Evolutionary conservation across 257 asterid genomes (phyloP).

Genomic region (Lithospermum erythrorhizon): DNA sequence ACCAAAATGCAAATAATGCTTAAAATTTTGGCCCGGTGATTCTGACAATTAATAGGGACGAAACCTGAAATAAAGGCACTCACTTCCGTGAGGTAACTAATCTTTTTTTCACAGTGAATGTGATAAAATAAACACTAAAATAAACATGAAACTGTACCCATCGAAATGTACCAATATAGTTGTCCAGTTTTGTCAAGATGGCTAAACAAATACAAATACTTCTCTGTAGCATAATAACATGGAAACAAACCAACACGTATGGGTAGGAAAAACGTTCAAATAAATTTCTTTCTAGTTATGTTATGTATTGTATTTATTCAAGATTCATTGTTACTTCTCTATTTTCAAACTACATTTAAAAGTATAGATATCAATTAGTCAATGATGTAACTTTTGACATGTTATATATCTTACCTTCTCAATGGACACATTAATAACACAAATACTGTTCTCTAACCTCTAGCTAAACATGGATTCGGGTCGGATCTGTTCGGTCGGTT

Average conservation of each 20-base stretch:
- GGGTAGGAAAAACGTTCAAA: background rate
- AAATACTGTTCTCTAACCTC: too few relatives aligned
- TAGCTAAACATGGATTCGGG: too few relatives aligned
- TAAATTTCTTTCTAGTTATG: background rate
- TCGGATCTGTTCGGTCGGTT: too few relatives aligned
- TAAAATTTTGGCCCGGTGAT: background rate
- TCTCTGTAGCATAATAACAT: background rate
- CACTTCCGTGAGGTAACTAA: background rate
- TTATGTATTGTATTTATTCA: too few relatives aligned
- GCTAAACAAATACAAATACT: background rate
- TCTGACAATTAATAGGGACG: background rate
- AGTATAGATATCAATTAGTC: too few relatives aligned
- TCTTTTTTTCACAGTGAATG: too few relatives aligned
- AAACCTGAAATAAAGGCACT: background rate
- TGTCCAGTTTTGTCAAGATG: background rate
- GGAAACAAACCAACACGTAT: background rate
- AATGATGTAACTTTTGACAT: too few relatives aligned
- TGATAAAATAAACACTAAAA: background rate
- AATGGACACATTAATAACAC: too few relatives aligned
- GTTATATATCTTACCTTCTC: too few relatives aligned
- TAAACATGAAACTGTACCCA: background rate
- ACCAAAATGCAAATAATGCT: background rate
- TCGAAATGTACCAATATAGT: background rate
- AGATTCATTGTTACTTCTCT: too few relatives aligned
- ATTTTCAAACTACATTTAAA: too few relatives aligned